phyloP scores from a whole-genome alignment of 1,284 basidiomycete genomes.

The Ganoderma multipileum region DNA sequence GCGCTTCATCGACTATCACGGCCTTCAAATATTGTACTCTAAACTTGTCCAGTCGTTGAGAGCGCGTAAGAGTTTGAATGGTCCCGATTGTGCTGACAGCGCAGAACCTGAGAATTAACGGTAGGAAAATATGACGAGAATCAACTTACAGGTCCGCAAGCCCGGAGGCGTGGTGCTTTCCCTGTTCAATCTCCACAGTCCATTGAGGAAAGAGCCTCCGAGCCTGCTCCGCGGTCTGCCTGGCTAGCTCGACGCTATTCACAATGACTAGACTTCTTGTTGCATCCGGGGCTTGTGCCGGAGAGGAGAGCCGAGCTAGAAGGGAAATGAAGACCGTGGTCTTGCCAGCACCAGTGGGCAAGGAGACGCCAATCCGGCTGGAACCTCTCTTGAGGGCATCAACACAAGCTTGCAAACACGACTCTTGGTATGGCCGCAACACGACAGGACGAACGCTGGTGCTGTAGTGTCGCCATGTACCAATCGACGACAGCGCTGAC shows the following conservation, averaged over 20 bases:
- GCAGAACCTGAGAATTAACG: not conserved
- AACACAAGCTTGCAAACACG: conserved; percentile 84
- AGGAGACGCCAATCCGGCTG: conserved; percentile 89
- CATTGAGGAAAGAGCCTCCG: conserved; percentile 72
- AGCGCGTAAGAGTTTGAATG: conserved; percentile 84
- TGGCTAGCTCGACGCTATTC: conserved; percentile 87
- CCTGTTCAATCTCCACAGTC: conserved; percentile 93
- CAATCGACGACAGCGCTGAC: not conserved
- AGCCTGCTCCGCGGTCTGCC: conserved; percentile 85
- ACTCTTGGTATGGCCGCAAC: conserved; percentile 90
- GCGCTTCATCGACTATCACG: conserved; percentile 93
- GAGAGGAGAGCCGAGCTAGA: conserved; percentile 64
- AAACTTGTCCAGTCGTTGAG: conserved; percentile 81
- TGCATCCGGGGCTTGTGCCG: conserved; percentile 50
- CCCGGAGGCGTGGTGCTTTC: conserved; percentile 82
- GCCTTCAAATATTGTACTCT: conserved; percentile 77
- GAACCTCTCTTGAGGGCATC: conserved; percentile 68
- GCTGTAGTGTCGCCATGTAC: conserved; percentile 25
- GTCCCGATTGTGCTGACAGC: conserved; percentile 84
- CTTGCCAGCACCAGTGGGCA: conserved; percentile 93
- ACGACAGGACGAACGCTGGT: conserved; percentile 33
- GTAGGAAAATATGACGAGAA: not conserved
- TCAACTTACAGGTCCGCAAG: conserved; percentile 77
- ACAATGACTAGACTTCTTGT: conserved; percentile 82
- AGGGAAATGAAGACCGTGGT: conserved; percentile 91